A percentile compares a stretch with the other conserved stretches of the same genome.
phyloP scores from a whole-genome alignment of 768 basidiomycete genomes.

The Strobilomyces confusus region DNA sequence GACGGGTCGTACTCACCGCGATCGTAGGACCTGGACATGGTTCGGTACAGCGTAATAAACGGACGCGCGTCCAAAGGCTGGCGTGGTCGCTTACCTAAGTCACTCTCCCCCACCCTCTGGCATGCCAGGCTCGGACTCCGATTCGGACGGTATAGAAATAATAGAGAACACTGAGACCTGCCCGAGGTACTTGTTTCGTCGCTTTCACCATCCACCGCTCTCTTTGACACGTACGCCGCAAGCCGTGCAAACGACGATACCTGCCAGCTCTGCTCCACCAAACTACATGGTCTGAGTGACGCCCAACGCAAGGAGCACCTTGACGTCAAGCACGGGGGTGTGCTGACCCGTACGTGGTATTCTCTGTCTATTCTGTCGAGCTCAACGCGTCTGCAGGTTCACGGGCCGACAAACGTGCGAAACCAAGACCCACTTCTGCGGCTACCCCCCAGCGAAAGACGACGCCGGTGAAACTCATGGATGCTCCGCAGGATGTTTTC shows the following conservation, averaged over 20 bases:
- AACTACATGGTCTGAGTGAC: slow-evolving; percentile 37
- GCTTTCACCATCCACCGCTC: neutral
- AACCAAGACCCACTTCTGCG: slow-evolving; percentile 6
- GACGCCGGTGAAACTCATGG: neutral
- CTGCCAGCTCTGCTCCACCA: slow-evolving; percentile 51
- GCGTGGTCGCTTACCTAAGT: slow-evolving; percentile 26
- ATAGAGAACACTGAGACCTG: slow-evolving; percentile 6
- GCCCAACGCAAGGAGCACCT: slow-evolving; percentile 50
- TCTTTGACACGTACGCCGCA: neutral
- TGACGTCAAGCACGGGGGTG: slow-evolving; percentile 46
- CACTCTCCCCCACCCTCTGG: neutral
- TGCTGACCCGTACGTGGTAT: neutral
- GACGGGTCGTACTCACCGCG: slow-evolving; percentile 61
- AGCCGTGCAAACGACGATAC: slow-evolving; percentile 21
- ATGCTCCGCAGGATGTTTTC: slow-evolving; percentile 51
- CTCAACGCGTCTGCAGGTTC: slow-evolving; percentile 10
- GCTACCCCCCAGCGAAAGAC: neutral
- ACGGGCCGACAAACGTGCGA: slow-evolving; percentile 10
- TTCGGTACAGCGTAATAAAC: slow-evolving; percentile 14
- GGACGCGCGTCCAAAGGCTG: slow-evolving; percentile 51
- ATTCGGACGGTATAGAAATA: slow-evolving; percentile 27
- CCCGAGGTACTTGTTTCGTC: slow-evolving; percentile 9
- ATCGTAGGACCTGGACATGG: slow-evolving; percentile 95
- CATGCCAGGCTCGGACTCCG: slow-evolving; percentile 20
- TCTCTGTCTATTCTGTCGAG: neutral